Evolutionary conservation across 2,329 filamentous ascomycete genomes (phyloP).

Genomic region (Sporothrix sp.): DNA sequence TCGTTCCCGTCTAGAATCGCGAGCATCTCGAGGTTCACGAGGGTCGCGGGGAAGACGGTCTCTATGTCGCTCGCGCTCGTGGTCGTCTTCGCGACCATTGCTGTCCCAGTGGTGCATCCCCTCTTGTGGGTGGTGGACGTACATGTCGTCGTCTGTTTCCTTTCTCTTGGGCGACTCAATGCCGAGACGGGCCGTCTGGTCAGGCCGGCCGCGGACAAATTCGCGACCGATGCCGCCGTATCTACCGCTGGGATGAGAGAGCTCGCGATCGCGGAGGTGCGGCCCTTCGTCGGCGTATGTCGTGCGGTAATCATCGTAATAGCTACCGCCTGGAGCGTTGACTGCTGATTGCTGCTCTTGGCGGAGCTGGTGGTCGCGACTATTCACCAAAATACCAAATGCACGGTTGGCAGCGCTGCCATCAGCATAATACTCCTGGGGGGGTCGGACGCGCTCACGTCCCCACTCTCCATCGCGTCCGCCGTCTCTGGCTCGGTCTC

Average conservation of each 20-base stretch:
- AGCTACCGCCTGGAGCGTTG: neutral
- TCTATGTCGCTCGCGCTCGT: neutral
- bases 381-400: conserved; percentile 16
- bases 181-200: conserved; percentile 7
- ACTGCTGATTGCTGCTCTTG: neutral
- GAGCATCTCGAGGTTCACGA: neutral
- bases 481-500: conserved; percentile 17
- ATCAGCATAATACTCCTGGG: conserved; percentile 17
- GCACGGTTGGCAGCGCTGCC: conserved; percentile 13
- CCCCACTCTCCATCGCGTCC: conserved; percentile 18
- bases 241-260: neutral
- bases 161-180: conserved; percentile 10
- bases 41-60: conserved; percentile 11
- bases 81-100: conserved; percentile 2
- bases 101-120: conserved; percentile 11
- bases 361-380: conserved; percentile 14
- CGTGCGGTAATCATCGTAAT: conserved; percentile 9
- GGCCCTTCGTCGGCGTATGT: conserved; percentile 8
- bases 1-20: neutral
- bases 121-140: conserved; percentile 14
- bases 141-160: conserved; percentile 14
- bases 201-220: neutral
- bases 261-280: conserved; percentile 5
- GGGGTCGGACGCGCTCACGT: conserved; percentile 1
- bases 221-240: conserved; percentile 3